These are phyloP conservation scores for Fusarium sambucinum DNA, from an alignment of 2,329 filamentous ascomycete species.

Conservation along the genomic window DNA sequence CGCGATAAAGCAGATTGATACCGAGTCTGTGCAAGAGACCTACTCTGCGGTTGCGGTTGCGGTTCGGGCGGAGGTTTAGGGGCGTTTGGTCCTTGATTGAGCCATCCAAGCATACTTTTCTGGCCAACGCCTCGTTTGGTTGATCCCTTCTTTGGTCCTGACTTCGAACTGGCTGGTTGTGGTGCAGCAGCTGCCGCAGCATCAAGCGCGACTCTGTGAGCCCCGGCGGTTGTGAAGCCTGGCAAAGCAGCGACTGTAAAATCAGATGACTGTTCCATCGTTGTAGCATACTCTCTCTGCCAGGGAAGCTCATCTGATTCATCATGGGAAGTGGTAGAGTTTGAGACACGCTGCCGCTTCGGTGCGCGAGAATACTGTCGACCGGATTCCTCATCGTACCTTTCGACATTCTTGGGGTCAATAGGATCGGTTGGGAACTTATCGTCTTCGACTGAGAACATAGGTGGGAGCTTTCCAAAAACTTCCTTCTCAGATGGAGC, in stretches of 20 bases:
- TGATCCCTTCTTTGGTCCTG: conserved; percentile 45
- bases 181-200: conserved; percentile 38
- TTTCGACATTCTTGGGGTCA: conserved; percentile 49
- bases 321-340: conserved; percentile 31
- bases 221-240: conserved; percentile 72
- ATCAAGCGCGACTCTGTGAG: conserved; percentile 61
- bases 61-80: conserved; percentile 21
- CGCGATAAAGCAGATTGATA: conserved; percentile 47
- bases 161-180: conserved; percentile 34
- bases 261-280: conserved; percentile 68
- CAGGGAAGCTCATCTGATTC: conserved; percentile 51
- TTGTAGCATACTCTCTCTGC: conserved; percentile 66
- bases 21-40: conserved; percentile 41
- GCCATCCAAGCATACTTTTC: conserved; percentile 58
- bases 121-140: conserved; percentile 55
- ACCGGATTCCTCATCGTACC: conserved; percentile 31
- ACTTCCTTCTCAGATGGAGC: conserved; percentile 69
- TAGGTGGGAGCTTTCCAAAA: conserved; percentile 62
- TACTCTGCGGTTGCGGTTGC: conserved; percentile 29
- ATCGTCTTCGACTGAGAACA: conserved; percentile 74
- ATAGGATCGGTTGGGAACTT: conserved; percentile 74
- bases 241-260: conserved; percentile 70
- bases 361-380: conserved; percentile 41
- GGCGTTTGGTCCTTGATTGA: conserved; percentile 47
- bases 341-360: conserved; percentile 49